A percentile compares a stretch with the other conserved stretches of the same genome.
phyloP scores from a whole-genome alignment of 176 grass and related monocot species.

The Cenchrus purpureus region DNA sequence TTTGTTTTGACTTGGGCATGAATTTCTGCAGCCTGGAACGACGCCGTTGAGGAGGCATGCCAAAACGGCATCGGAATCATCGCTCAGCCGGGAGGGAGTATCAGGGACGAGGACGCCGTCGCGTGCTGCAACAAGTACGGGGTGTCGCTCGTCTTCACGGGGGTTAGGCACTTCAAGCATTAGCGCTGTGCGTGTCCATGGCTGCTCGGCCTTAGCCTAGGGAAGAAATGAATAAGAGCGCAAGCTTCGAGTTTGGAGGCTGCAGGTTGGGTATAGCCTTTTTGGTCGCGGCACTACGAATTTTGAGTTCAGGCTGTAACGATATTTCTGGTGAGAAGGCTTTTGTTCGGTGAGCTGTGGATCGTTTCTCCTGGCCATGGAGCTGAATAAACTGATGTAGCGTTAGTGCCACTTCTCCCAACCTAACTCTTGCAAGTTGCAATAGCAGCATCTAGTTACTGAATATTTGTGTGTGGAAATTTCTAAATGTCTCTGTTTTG shows the following conservation, averaged over 20 bases:
- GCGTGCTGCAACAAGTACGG: neutral
- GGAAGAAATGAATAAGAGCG: neutral
- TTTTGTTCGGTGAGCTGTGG: neutral
- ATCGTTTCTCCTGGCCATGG: neutral
- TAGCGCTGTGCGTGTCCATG: neutral
- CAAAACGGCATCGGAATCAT: neutral
- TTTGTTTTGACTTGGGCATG: no score
- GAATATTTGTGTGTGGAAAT: neutral
- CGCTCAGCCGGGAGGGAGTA: neutral
- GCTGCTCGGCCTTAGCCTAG: neutral
- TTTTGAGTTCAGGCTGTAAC: neutral
- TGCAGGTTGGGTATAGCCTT: neutral
- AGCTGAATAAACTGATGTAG: conserved; percentile 11
- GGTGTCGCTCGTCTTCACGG: neutral
- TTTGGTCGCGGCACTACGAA: neutral
- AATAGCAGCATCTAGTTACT: conserved; percentile 4
- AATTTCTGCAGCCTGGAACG: neutral
- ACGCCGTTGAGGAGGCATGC: neutral
- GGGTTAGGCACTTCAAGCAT: neutral
- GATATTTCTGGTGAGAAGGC: neutral
- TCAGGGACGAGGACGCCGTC: neutral
- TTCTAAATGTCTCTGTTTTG: neutral
- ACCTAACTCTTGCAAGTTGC: neutral
- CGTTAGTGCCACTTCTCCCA: neutral
- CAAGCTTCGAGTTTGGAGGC: neutral